Percentiles rank a stretch among this genome's conserved stretches.
Evolutionary conservation across 768 basidiomycete genomes (phyloP).

Genomic region (Mycena rosella): DNA sequence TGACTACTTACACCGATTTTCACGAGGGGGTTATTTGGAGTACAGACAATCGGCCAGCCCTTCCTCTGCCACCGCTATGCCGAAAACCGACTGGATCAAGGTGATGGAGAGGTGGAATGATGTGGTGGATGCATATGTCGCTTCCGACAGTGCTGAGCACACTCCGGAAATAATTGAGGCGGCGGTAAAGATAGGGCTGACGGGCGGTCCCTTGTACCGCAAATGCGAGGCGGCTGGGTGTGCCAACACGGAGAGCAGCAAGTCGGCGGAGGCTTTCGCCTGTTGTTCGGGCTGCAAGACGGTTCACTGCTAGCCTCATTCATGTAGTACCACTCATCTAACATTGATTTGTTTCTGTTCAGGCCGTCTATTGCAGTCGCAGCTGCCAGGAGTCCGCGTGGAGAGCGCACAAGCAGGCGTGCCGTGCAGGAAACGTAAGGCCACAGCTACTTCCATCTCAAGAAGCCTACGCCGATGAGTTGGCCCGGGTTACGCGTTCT

Average conservation of each 20-base stretch:
- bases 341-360: too few relatives aligned
- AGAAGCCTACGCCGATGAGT: not conserved
- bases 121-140: not conserved
- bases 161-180: slow-evolving; percentile 3
- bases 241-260: not conserved
- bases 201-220: not conserved
- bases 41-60: too few relatives aligned
- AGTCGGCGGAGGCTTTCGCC: not conserved
- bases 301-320: not conserved
- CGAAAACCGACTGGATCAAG: not conserved
- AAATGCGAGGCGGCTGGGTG: slow-evolving; percentile 15
- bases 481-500: too few relatives aligned
- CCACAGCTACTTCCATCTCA: slow-evolving; percentile 10
- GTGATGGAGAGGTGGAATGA: slow-evolving; percentile 4
- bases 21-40: not conserved
- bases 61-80: too few relatives aligned
- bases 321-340: too few relatives aligned
- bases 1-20: too few relatives aligned
- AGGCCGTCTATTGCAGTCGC: slow-evolving; percentile 14
- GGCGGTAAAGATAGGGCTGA: not conserved
- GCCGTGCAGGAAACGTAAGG: not conserved
- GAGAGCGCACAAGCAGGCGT: slow-evolving; percentile 15
- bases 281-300: slow-evolving; percentile 9
- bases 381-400: slow-evolving; percentile 6
- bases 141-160: slow-evolving; percentile 1